Base-by-base conservation (phyloP, 345 rosid genomes). In the Erysimum cheiranthoides region DNA sequence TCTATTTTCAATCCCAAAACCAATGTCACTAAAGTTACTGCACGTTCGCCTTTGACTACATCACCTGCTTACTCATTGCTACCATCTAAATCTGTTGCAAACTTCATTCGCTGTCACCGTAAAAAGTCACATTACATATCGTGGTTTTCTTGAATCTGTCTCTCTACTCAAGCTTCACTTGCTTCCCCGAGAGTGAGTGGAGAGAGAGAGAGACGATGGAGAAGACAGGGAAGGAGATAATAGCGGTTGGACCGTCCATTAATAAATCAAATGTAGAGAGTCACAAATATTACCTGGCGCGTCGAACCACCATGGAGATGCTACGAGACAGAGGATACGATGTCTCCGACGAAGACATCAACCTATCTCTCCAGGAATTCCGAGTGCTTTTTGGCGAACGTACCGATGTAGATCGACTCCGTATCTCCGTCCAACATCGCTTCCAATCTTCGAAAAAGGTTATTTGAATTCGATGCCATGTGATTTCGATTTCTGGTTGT, bases 241-340 rank as follows among this genome's bases (percentile, higher is more conserved):
- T 65, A 49, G 53, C 61, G 7, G 5, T 50, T 5, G 83, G 66
- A 12, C 61, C n/a, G 61, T 85, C 68, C 64, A 67, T 74, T 1
- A 89, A 88, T 43, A 71, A 79, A 13, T 87, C 90, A 14, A 89
- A 84, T 80, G 59, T 52, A 10, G 97, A 88, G 53, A 86, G 88
- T 76, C 92, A 82, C 84, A 83, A 85, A 56, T 91, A 86, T 82
- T 89, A 76, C 80, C 82, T 91, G 27, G 76, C 92, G 3, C 85
- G 96, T 11, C 83, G 87, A 79, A 89, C 96, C 18, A 83, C 84
- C 11, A 79, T 91, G 66, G 98, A 93, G 85, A 91, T 93, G 97
- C 80, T 93, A 28, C 82, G 71, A 35, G 98, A 93, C 77, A 82
- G 98, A 76, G 98, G 97, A 46, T 93, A 86, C 39, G 79, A 80